A percentile compares a stretch with the other conserved stretches of the same genome.
These are phyloP conservation scores for Ceratocystis harringtonii DNA, from an alignment of 2,329 filamentous ascomycete species.

Conservation along the genomic window DNA sequence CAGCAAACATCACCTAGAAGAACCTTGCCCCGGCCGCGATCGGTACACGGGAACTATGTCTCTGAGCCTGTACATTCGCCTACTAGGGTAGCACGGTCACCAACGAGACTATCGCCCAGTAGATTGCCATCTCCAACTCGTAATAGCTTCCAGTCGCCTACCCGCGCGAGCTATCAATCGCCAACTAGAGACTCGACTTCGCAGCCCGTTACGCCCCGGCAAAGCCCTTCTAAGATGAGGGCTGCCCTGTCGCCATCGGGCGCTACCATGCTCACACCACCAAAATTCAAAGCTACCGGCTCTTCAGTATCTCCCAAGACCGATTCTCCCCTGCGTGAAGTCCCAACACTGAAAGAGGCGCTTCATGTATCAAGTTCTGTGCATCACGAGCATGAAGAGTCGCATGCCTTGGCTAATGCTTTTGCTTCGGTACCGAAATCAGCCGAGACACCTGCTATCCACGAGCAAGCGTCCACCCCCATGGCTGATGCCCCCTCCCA, in stretches of 20 bases:
- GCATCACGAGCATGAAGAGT: not conserved
- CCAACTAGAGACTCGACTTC: slow-evolving; percentile 8
- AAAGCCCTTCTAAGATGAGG: slow-evolving; percentile 13
- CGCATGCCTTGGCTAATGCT: not conserved
- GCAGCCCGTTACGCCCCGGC: slow-evolving; percentile 10
- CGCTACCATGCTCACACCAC: not conserved
- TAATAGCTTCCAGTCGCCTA: slow-evolving; percentile 3
- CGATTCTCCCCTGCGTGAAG: not conserved
- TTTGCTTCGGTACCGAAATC: not conserved
- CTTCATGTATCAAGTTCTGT: not conserved
- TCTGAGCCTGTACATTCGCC: slow-evolving; percentile 14
- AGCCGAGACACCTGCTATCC: not conserved
- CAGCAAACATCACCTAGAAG: slow-evolving; percentile 39
- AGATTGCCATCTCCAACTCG: slow-evolving; percentile 4
- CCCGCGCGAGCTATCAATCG: slow-evolving; percentile 8
- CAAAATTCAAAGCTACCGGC: slow-evolving; percentile 4
- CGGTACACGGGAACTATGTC: slow-evolving; percentile 12
- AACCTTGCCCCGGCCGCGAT: slow-evolving; percentile 29
- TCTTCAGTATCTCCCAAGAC: slow-evolving; percentile 5
- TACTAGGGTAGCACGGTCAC: slow-evolving; percentile 3
- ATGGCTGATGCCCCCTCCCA: not conserved
- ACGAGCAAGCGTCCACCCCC: not conserved
- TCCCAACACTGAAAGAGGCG: not conserved
- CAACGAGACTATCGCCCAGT: slow-evolving; percentile 8
- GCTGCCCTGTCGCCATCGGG: slow-evolving; percentile 5